Conservation (phyloP, 2,329 filamentous ascomycete species). For the Aspergillus sp. region DNA sequence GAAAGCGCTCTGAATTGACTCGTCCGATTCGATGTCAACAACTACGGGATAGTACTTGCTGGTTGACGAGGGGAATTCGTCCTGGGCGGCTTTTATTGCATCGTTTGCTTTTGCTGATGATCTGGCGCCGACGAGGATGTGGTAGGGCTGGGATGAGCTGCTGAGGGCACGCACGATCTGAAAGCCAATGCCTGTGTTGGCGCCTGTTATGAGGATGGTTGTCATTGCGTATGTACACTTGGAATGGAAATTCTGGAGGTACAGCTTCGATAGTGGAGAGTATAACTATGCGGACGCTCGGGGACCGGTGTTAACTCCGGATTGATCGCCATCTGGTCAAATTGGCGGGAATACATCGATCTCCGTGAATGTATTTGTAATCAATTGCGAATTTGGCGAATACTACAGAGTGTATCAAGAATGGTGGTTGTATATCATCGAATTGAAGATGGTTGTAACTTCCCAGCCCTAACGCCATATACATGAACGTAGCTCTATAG, state of each 20-base stretch:
- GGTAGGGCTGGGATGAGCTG: constrained; percentile 49
- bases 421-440: not conserved
- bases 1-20: constrained; percentile 51
- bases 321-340: no score
- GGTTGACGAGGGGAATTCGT: constrained; percentile 41
- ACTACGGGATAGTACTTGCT: constrained; percentile 50
- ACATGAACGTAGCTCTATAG: not conserved
- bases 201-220: constrained; percentile 61
- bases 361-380: no score
- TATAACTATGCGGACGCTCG: no score
- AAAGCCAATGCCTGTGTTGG: constrained; percentile 61
- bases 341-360: no score
- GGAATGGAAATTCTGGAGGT: no score
- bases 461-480: not conserved
- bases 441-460: not conserved
- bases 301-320: no score
- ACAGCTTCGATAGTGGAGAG: no score
- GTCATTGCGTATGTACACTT: no score
- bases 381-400: no score
- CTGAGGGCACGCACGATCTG: constrained; percentile 58
- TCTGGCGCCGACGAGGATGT: constrained; percentile 58
- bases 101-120: constrained; percentile 51
- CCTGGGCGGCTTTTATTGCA: constrained; percentile 45
- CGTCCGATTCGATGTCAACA: constrained; percentile 56
- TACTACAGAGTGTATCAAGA: no score